Base-by-base conservation (phyloP, 345 rosid species). In the Erysimum cheiranthoides region DNA sequence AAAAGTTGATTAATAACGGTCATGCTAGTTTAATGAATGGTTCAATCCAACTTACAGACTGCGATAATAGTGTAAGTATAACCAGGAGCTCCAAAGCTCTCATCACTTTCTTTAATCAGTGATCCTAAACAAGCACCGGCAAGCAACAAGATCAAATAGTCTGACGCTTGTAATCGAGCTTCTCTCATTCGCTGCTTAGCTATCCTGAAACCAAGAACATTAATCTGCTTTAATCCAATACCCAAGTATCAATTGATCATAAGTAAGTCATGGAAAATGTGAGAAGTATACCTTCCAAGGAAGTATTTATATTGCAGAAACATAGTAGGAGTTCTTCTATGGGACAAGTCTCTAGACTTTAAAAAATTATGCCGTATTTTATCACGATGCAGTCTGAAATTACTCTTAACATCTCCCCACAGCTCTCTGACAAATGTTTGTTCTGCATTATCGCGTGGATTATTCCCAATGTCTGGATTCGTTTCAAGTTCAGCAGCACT, bases 71-170 rank as follows among this genome's bases (percentile, higher is more conserved):
- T 88, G 43, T 92, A 85, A 28, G 86, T 83, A 65, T 90, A 95
- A 77, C 93, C 91, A 54, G 82, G 60, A 28, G 86, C 90, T 60
- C 98, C 99, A 65, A 95, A 90, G 64, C 78, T 85, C 77, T 86
- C 80, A 66, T 95, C 98, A 34, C 86, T 85, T 8, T 54, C 79
- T 76, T 86, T 84, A 53, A 82, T 73, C 42, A 95, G 74, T 32
- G 91, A 74, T 76, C 99, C 99, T 81, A 95, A 83, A 86, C 97
- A 92, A 66, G 93, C 93, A 69, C 97, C 99, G 47, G 98, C 99
- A 53, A 95, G 96, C 71, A 95, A 80, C 68, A 95, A 82, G 72
- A 95, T 95, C 70, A 95, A 74, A 67, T 82, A 95, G 82, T 92
- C 99, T 2, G 85, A 82, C 25, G 97, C 96, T 82, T 90, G 96